Evolutionary conservation across 768 basidiomycete species (phyloP), one percentile per base, ranked within the genome.

Genomic region (Mycena crocata): DNA sequence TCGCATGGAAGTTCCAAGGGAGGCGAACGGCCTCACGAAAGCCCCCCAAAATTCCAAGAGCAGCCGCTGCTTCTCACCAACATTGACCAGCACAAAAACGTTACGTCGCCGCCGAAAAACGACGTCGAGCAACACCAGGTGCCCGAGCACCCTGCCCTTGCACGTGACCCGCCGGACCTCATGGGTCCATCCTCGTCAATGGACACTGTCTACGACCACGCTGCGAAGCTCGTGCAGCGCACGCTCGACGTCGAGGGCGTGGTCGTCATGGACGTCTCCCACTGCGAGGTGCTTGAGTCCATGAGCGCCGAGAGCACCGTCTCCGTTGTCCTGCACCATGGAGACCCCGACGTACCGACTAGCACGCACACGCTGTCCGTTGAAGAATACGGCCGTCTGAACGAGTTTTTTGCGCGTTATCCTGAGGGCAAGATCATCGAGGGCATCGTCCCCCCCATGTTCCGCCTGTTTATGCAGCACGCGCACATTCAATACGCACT

Each of bases 241-340:
- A 97, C 96, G 0, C 85, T 98, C 42, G 96, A 96, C 74, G 91
- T 97, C 13, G 95, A 97, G 76, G 95, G 94, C 35, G 94, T 95
- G 44, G 83, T 96, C 63, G 92, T 98, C 54, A 89, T 98, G 85
- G 96, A 98, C 76, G 90, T 98, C 42, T 93, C 93, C 23, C 93
- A 95, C 67, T 94, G 93, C 73, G 94, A 98, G 74, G 90, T 95
- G 32, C 80, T 93, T 40, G 94, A 97, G 77, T 86, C 91, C 0
- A 84, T 89, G 79, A 82, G 74, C 58, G 73, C 78, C 1, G 91
- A 92, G 74, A 87, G 89, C 32, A 83, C 83, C 19, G 86, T 93
- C 26, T 87, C 89, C 9, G 86, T 94, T 56, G 87, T 87, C 35
- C 84, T 93, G 77, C 90, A 94, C 76, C 85, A 88, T 58, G 91